A percentile compares a stretch with the other conserved stretches of the same genome.
Conservation (phyloP, 495 filamentous ascomycete genomes). For the Pyronema omphalodes region DNA sequence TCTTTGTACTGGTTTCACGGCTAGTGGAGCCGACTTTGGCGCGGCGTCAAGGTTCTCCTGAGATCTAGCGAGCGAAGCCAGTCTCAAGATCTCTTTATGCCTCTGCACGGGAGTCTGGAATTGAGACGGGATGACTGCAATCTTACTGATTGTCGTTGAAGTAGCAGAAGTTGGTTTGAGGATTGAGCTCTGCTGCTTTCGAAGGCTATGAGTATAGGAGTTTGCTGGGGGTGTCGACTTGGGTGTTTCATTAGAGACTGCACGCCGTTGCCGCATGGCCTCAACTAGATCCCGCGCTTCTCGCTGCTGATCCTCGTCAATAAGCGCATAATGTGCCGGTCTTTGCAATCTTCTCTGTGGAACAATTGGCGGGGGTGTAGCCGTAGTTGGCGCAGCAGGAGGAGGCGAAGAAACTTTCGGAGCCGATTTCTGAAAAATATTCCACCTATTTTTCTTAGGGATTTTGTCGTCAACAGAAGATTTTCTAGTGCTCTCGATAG, state of each 20-base stretch:
- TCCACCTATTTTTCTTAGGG: constrained; percentile 46
- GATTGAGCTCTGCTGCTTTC: neutral
- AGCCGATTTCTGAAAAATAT: constrained; percentile 59
- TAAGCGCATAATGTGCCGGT: constrained; percentile 61
- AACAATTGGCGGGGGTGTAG: neutral
- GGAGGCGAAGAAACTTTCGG: constrained; percentile 26
- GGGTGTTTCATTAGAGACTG: neutral
- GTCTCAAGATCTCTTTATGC: too few relatives aligned
- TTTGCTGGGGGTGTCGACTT: neutral
- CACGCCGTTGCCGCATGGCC: constrained; percentile 14
- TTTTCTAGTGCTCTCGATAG: neutral
- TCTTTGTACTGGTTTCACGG: too few relatives aligned
- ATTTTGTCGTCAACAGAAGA: neutral
- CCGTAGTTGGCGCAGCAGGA: neutral
- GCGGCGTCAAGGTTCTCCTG: too few relatives aligned
- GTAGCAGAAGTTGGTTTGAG: too few relatives aligned
- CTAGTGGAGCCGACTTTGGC: too few relatives aligned
- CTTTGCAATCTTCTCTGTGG: constrained; percentile 2
- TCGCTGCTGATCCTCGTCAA: constrained; percentile 54
- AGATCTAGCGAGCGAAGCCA: too few relatives aligned
- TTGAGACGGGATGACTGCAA: too few relatives aligned
- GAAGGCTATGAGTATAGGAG: neutral
- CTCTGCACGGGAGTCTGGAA: too few relatives aligned
- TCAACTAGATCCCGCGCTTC: constrained; percentile 37
- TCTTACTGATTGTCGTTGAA: too few relatives aligned